These are phyloP conservation scores for Pichia sp. DNA, from an alignment of 1,139 yeast genomes.

Conservation along the genomic window DNA sequence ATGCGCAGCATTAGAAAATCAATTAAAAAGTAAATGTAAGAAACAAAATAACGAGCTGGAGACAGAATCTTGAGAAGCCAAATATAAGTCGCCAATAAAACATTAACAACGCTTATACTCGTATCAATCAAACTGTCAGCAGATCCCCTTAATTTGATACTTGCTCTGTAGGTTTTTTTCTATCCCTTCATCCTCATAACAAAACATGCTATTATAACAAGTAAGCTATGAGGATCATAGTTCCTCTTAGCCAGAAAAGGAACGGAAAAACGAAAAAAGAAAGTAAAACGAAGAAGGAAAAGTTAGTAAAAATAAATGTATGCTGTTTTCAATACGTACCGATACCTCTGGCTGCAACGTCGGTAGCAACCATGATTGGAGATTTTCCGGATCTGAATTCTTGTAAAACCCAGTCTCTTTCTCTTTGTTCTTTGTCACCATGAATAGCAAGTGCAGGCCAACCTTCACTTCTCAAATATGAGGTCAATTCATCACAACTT, in stretches of 20 bases:
- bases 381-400: constrained; percentile 91
- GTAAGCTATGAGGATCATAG: background rate
- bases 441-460: constrained; percentile 99
- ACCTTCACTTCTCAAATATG: constrained; percentile 89
- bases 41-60: constrained; percentile 1
- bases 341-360: constrained; percentile 99
- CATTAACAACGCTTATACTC: background rate
- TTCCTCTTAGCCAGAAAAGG: background rate
- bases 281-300: background rate
- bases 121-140: background rate
- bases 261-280: background rate
- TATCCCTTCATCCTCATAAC: background rate
- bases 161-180: background rate
- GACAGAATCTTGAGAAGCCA: background rate
- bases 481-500: constrained; percentile 93
- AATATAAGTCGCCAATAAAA: background rate
- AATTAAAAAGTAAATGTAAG: constrained; percentile 2
- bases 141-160: background rate
- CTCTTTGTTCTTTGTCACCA: constrained; percentile 97
- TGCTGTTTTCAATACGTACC: constrained; percentile 61
- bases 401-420: constrained; percentile 96
- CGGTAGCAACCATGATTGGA: constrained; percentile 98
- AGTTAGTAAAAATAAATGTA: constrained; percentile 2
- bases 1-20: constrained; percentile 3
- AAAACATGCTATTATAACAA: background rate